A percentile compares a stretch with the other conserved stretches of the same genome.
Evolutionary conservation across 495 filamentous ascomycete species (phyloP).

Genomic region (Pseudevernia furfuracea): DNA sequence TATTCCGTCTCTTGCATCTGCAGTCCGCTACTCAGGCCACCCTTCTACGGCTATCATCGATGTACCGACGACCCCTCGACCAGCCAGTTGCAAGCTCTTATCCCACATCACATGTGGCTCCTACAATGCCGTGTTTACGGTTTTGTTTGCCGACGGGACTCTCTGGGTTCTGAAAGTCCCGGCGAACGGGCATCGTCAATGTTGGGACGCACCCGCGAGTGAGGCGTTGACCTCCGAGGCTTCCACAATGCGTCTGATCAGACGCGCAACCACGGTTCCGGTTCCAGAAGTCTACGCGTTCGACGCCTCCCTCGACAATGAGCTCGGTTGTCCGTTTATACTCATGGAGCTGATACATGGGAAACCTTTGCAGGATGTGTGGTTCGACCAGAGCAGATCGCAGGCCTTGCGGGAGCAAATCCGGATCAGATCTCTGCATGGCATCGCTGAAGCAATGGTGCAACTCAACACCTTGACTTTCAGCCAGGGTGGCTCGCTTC

Average conservation of each 20-base stretch:
- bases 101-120: constrained; percentile 14
- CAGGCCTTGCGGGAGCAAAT: neutral
- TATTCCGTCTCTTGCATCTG: neutral
- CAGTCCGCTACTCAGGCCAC: neutral
- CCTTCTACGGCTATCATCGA: neutral
- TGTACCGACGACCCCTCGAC: neutral
- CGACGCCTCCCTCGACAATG: constrained; percentile 18
- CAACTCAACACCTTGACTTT: neutral
- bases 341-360: constrained; percentile 25
- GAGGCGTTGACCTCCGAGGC: constrained; percentile 28
- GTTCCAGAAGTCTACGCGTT: constrained; percentile 30
- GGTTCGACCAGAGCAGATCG: constrained; percentile 20
- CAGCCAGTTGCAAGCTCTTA: neutral
- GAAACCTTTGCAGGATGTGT: constrained; percentile 22
- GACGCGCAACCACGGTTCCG: constrained; percentile 29
- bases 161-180: constrained; percentile 28
- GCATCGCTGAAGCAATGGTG: neutral
- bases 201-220: constrained; percentile 26
- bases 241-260: constrained; percentile 29
- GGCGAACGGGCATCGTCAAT: constrained; percentile 22
- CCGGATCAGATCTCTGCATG: neutral
- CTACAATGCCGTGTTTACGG: constrained; percentile 23
- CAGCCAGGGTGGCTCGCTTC: neutral
- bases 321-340: constrained; percentile 10
- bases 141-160: constrained; percentile 21